Percentiles rank a stretch among this genome's conserved stretches.
These are phyloP conservation scores for Poronia punctata DNA, from an alignment of 495 filamentous ascomycete species.

Conservation along the genomic window DNA sequence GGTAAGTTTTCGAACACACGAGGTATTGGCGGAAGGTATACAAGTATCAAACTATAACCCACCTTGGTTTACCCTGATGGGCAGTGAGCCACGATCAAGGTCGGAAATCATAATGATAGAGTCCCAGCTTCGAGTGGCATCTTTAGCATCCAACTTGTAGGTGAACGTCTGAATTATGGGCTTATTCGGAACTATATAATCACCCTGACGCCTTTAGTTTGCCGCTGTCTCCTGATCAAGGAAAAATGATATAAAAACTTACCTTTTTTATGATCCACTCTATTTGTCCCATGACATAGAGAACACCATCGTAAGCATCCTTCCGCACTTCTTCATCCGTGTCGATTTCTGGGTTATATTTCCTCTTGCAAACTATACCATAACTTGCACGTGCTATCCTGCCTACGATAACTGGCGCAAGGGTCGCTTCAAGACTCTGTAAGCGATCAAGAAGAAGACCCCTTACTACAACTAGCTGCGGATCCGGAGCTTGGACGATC, in stretches of 20 bases:
- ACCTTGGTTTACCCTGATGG: slow-evolving; percentile 33
- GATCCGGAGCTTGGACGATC: slow-evolving; percentile 45
- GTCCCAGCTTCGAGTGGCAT: slow-evolving; percentile 35
- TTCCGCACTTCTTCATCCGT: slow-evolving; percentile 30
- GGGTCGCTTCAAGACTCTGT: slow-evolving; percentile 37
- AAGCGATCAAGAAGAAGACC: slow-evolving; percentile 50
- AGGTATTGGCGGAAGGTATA: background rate
- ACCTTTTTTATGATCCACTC: slow-evolving; percentile 50
- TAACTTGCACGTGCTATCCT: slow-evolving; percentile 51
- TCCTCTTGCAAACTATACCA: slow-evolving; percentile 42
- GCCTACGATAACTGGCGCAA: slow-evolving; percentile 34
- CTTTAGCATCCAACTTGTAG: slow-evolving; percentile 37
- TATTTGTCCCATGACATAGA: slow-evolving; percentile 45
- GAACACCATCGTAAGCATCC: slow-evolving; percentile 39
- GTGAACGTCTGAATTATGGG: slow-evolving; percentile 38
- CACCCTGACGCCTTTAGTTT: slow-evolving; percentile 24
- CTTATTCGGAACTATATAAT: slow-evolving; percentile 26
- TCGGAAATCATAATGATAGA: slow-evolving; percentile 44
- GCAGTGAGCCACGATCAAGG: slow-evolving; percentile 32
- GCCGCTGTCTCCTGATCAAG: too few relatives aligned
- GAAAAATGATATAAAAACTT: slow-evolving; percentile 17
- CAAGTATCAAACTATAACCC: too few relatives aligned
- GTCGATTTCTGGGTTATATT: slow-evolving; percentile 41
- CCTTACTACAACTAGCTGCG: slow-evolving; percentile 53
- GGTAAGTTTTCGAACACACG: slow-evolving; percentile 6